phyloP scores from a whole-genome alignment of 345 rosid genomes.

The Sonneratia caseolaris region DNA sequence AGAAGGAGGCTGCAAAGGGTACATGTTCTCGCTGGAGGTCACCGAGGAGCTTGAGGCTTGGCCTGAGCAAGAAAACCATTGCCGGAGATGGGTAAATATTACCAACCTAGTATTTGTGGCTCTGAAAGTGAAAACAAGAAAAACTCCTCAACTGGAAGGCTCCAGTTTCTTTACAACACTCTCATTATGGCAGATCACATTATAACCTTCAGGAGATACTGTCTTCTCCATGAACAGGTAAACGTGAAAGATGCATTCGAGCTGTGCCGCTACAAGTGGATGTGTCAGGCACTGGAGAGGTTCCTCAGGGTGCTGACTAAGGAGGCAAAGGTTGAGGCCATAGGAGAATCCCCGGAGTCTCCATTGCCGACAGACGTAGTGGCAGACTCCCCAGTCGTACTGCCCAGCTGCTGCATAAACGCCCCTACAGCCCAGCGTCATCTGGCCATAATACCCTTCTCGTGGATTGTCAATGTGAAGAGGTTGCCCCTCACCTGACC shows the following conservation, averaged over 20 bases:
- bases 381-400: constrained; percentile 19
- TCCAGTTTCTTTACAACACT: no score
- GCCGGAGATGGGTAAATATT: constrained; percentile 57
- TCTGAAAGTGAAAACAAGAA: no score
- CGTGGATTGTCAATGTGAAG: constrained; percentile 27
- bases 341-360: constrained; percentile 23
- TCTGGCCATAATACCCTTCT: constrained; percentile 5
- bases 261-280: constrained; percentile 83
- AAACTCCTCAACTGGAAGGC: no score
- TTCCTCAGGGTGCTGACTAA: constrained; percentile 28
- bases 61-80: constrained; percentile 57
- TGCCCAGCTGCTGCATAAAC: constrained; percentile 20
- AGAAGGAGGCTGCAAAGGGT: constrained; percentile 50
- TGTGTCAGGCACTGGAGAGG: constrained; percentile 53
- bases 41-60: constrained; percentile 66
- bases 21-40: constrained; percentile 61
- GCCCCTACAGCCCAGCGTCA: constrained; percentile 17
- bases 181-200: background rate
- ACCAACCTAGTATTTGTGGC: background rate
- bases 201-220: background rate
- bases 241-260: constrained; percentile 44
- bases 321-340: constrained; percentile 8
- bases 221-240: constrained; percentile 25
- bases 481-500: constrained; percentile 21
- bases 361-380: constrained; percentile 7